Conservation (phyloP, 768 basidiomycete genomes). For the Clitopilus hobsonii region DNA sequence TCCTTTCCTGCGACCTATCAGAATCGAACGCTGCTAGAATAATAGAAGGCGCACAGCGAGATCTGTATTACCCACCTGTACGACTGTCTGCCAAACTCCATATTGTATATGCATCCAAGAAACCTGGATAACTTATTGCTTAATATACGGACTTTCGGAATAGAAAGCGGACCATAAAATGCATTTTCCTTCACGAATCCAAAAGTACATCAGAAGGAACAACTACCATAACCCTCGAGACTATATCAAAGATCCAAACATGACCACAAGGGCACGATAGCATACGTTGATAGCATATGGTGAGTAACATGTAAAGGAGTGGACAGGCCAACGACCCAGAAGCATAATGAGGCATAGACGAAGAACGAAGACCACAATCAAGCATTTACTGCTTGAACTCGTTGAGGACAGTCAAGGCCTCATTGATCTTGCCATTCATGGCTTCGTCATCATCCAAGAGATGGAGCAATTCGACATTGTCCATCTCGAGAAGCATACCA, state of each 20-base stretch:
- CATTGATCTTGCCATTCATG: slow-evolving; percentile 85
- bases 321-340: slow-evolving; percentile 41
- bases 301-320: slow-evolving; percentile 35
- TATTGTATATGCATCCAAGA: slow-evolving; percentile 50
- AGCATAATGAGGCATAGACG: slow-evolving; percentile 10
- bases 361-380: not conserved
- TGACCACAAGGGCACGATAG: not conserved
- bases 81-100: slow-evolving; percentile 49
- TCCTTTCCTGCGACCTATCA: slow-evolving; percentile 47
- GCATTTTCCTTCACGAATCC: slow-evolving; percentile 46
- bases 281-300: slow-evolving; percentile 9
- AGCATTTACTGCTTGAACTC: slow-evolving; percentile 51
- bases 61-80: slow-evolving; percentile 57
- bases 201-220: slow-evolving; percentile 48
- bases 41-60: slow-evolving; percentile 58
- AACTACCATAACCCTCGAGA: slow-evolving; percentile 46
- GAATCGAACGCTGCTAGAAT: slow-evolving; percentile 51
- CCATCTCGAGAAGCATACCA: slow-evolving; percentile 99
- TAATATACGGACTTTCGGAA: slow-evolving; percentile 4
- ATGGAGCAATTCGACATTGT: slow-evolving; percentile 87
- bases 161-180: not conserved
- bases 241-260: slow-evolving; percentile 19
- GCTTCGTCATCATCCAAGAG: slow-evolving; percentile 80
- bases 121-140: slow-evolving; percentile 3
- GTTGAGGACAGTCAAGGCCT: slow-evolving; percentile 84